These are phyloP conservation scores for Aspergillus fructus DNA, from an alignment of 2,329 filamentous ascomycete genomes.

Conservation along the genomic window DNA sequence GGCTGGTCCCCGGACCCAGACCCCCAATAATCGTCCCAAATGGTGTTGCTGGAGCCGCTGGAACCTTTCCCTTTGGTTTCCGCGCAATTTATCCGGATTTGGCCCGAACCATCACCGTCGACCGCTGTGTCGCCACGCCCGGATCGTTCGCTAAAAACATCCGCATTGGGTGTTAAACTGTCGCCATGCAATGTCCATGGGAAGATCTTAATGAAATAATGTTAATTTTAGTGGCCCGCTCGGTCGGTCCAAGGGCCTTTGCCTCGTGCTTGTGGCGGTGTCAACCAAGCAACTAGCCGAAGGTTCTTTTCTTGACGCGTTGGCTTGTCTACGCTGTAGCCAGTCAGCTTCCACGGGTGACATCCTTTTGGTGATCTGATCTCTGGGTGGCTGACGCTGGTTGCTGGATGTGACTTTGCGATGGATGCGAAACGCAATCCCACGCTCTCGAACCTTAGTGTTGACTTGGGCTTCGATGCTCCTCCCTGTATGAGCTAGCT, in stretches of 20 bases:
- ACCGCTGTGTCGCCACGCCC: constrained; percentile 1
- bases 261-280: constrained; percentile 18
- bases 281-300: constrained; percentile 11
- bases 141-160: constrained; percentile 2
- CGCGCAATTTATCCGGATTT: constrained; percentile 2
- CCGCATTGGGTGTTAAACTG: background rate
- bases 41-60: background rate
- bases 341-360: constrained; percentile 6
- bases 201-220: constrained; percentile 3
- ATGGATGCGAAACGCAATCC: background rate
- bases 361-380: constrained; percentile 3
- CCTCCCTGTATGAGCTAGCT: background rate
- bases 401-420: background rate
- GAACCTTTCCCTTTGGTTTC: constrained; percentile 8
- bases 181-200: background rate
- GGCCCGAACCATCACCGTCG: constrained; percentile 6
- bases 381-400: background rate
- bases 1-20: constrained; percentile 13
- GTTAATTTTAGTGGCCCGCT: background rate
- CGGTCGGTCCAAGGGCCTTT: background rate
- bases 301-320: constrained; percentile 9
- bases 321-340: constrained; percentile 4
- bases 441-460: background rate
- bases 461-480: background rate
- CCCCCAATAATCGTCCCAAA: background rate